Conservation (phyloP, 768 basidiomycete genomes). For the Termitomyces sp. region DNA sequence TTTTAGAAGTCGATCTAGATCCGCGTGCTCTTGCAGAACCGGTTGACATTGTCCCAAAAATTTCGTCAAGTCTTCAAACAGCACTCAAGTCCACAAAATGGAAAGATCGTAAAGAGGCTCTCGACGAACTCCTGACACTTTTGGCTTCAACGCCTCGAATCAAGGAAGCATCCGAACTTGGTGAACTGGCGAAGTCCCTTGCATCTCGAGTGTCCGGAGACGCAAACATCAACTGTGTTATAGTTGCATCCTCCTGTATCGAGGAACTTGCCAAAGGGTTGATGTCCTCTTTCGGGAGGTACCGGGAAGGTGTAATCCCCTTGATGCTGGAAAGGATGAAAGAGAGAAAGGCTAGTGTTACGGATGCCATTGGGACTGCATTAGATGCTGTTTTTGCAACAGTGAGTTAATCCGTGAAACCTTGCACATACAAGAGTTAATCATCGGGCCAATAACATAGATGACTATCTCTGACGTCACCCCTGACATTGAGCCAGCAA, state of each 20-base stretch:
- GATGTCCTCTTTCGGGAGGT: constrained; percentile 67
- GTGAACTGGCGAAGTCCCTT: constrained; percentile 71
- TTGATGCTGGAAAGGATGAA: constrained; percentile 87
- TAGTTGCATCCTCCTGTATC: constrained; percentile 79
- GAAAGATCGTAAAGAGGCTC: constrained; percentile 93
- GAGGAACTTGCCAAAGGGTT: constrained; percentile 86
- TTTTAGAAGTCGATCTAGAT: constrained; percentile 58
- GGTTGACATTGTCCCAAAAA: constrained; percentile 70
- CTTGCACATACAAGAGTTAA: constrained; percentile 1
- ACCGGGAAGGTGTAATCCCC: constrained; percentile 67
- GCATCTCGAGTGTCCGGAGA: constrained; percentile 82
- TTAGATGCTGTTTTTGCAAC: constrained; percentile 86
- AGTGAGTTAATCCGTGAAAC: constrained; percentile 42
- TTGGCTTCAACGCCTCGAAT: constrained; percentile 72
- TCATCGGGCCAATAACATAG: constrained; percentile 37
- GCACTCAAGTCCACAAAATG: constrained; percentile 89
- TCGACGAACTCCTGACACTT: constrained; percentile 77
- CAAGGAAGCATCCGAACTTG: constrained; percentile 75
- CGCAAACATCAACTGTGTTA: constrained; percentile 94
- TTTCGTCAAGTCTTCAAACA: constrained; percentile 73
- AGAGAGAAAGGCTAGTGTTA: constrained; percentile 88
- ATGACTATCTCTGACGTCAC: constrained; percentile 76
- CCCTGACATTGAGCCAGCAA: constrained; percentile 72
- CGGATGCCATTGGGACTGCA: constrained; percentile 83
- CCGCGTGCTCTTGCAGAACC: constrained; percentile 79